phyloP scores from a whole-genome alignment of 2,329 filamentous ascomycete species.

The Neonectria ditissima region DNA sequence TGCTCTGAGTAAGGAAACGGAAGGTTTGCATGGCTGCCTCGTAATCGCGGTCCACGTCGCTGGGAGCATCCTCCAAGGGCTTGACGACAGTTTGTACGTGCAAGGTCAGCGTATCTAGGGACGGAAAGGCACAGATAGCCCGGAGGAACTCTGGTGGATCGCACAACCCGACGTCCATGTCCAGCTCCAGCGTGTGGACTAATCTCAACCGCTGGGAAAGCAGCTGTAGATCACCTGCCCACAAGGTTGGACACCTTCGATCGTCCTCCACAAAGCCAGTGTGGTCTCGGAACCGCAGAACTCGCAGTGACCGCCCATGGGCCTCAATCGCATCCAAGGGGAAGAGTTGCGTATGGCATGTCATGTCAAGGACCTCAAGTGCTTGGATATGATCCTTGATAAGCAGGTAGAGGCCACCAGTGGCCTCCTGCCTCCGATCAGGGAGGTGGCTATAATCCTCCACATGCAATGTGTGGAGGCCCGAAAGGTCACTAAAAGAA shows the following conservation, averaged over 20 bases:
- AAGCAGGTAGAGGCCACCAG: conserved; percentile 52
- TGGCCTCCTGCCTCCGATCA: conserved; percentile 55
- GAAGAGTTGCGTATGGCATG: conserved; percentile 56
- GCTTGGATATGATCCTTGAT: conserved; percentile 53
- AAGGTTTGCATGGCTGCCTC: conserved; percentile 52
- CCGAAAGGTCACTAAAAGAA: conserved; percentile 50
- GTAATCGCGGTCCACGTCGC: conserved; percentile 52
- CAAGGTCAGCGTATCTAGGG: conserved; percentile 55
- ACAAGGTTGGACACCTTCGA: conserved; percentile 56
- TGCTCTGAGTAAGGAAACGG: conserved; percentile 47
- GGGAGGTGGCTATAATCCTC: conserved; percentile 59
- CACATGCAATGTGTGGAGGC: conserved; percentile 53
- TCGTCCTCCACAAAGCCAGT: conserved; percentile 58
- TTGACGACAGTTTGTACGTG: conserved; percentile 59
- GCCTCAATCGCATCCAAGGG: conserved; percentile 53
- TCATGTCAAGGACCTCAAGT: conserved; percentile 54
- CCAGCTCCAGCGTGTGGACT: conserved; percentile 59
- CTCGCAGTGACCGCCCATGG: conserved; percentile 54
- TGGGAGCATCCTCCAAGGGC: conserved; percentile 45
- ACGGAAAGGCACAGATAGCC: conserved; percentile 54
- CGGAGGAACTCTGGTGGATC: conserved; percentile 53
- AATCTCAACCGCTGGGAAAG: conserved; percentile 49
- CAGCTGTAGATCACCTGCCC: conserved; percentile 46
- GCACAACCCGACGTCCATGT: conserved; percentile 57
- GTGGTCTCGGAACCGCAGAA: conserved; percentile 59